Evolutionary conservation across 2,329 filamentous ascomycete genomes (phyloP), one percentile per base, ranked within the genome.

Genomic region (Clarireedia homoeocarpa): DNA sequence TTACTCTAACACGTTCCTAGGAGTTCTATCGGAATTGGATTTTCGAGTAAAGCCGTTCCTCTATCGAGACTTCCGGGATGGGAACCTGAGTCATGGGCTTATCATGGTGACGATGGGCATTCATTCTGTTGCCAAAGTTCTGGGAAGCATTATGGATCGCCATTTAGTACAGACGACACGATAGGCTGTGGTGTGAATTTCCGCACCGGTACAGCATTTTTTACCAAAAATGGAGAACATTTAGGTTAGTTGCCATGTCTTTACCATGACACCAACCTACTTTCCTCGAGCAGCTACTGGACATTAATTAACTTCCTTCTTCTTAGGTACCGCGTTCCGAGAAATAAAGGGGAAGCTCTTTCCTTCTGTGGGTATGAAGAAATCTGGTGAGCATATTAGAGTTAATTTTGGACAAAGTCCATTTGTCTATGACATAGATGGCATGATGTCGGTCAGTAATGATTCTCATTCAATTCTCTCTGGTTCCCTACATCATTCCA

Each of bases 361-460:
- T 67, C 84, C 84, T 20, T 75, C 77, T 0, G 73, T 87, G 24
- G 83, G 84, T n/a, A 73, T 88, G 52, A 86, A 85, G 67, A 84
- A 80, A 66, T 70, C 77, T 0, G 81, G 82, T 46, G 84, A 87
- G 65, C 77, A 82, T 62, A 69, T 87, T 57, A 72, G 76, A 58
- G 80, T 77, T 62, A 88, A 88, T 66, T 87, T 88, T 72, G 84
- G 84, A 48, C 82, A 86, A 70, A 81, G 79, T 53, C 87, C 88
- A 3, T 97, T 97, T 70, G 79, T 89, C 46, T 99, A 87, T 72
- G 89, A 96, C 69, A 97, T 99, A 63, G 89, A 96, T 71, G 81
- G 82, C 58, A 82, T 94, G 78, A 86, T 96, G 75, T 80, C 80
- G 75, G 88, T 88, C 78, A 66, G 80, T 73, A 54, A 51, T 38